Evolutionary conservation across 169 alveolate species (phyloP), one percentile per base, ranked within the genome.

Genomic region (Pseudocohnilembus persalinus): DNA sequence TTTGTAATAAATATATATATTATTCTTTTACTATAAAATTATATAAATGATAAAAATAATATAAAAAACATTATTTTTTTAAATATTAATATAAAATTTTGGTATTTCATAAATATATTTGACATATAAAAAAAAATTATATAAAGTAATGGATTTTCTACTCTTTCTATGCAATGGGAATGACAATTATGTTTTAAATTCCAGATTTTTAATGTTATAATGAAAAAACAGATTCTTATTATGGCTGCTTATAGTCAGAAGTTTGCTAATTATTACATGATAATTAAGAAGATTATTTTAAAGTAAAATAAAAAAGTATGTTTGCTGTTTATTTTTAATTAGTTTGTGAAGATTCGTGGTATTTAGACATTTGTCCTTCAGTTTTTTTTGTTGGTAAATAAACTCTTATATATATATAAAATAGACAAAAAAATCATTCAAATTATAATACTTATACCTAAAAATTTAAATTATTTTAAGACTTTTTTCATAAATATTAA

Each of bases 151-250:
- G 84, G 84, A 79, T 86, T 27, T 86, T 86, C 65, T 86, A 86
- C 32, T 77, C 85, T 20, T 80, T 86, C 34, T 74, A 80, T 29
- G 90, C 80, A 0, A 86, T 86, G 90, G 85, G 85, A 31, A 77
- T 81, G 83, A 78, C 90, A 11, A 72, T 80, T 72, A 72, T 86
- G 72, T 81, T 86, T 34, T 25, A 35, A 31, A 28, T 31, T 74
- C 90, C 86, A 0, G 68, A 79, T 0, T 35, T 49, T 31, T 76
- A 74, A 29, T 86, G 90, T 68, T 68, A 83, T 30, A 31, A 28
- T 31, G 28, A 34, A 15, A 31, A 35, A n/a, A 33, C n/a, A 15
- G 31, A 63, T 11, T 0, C 1, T 0, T 49, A 49, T 49, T n/a
- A 27, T 15, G 24, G 33, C 35, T 85, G 89, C 34, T 28, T 30